Percentiles rank a stretch among this genome's conserved stretches.
Evolutionary conservation across 148 eudicot genomes (phyloP).

Genomic region (Fallopia convolvulus): DNA sequence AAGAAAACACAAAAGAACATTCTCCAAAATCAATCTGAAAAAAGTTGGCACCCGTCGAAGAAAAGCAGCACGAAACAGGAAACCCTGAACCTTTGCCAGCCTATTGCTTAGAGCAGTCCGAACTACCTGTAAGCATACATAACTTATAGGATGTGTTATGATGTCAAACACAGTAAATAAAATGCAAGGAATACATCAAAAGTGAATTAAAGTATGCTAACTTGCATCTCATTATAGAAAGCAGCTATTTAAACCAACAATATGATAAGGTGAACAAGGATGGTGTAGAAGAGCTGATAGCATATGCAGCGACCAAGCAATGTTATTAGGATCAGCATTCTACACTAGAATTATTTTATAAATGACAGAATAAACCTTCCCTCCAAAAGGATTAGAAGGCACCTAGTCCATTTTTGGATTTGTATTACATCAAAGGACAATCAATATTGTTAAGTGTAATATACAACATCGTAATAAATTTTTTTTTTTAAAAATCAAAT

Average conservation of each 20-base stretch:
- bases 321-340: neutral
- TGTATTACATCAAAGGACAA: neutral
- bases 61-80: conserved; percentile 95
- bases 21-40: conserved; percentile 81
- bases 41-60: conserved; percentile 88
- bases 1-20: conserved; percentile 78
- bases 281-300: neutral
- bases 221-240: neutral
- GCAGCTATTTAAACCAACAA: neutral
- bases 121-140: conserved; percentile 46
- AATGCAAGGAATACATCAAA: neutral
- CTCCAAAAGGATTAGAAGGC: neutral
- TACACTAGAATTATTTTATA: neutral
- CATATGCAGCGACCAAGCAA: neutral
- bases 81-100: conserved; percentile 97
- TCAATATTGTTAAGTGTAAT: neutral
- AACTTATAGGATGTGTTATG: neutral
- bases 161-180: neutral
- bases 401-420: neutral
- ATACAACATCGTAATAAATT: neutral
- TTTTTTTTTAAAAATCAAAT: neutral
- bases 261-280: neutral
- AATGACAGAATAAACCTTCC: neutral
- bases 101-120: conserved; percentile 93
- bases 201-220: neutral